Evolutionary conservation across 2,329 filamentous ascomycete species (phyloP).

Genomic region (Ophiostoma himal-ulmi): DNA sequence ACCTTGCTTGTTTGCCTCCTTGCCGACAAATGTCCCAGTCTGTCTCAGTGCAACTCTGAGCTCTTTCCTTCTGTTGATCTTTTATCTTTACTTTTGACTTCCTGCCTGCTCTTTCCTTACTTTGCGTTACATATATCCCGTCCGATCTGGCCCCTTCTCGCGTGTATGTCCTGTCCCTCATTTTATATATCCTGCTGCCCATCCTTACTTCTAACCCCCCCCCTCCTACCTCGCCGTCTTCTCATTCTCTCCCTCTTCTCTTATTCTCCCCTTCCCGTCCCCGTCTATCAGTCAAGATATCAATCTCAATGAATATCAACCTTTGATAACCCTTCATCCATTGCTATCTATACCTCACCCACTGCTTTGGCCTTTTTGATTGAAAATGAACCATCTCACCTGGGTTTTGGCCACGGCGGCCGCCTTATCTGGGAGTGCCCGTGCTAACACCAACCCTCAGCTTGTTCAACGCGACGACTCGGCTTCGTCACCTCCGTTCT

Average conservation of each 20-base stretch:
- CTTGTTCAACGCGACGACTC: conserved; percentile 23
- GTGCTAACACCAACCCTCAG: conserved; percentile 25
- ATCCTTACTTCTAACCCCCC: neutral
- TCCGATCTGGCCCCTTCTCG: neutral
- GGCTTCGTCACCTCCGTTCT: conserved; percentile 53
- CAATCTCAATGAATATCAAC: neutral
- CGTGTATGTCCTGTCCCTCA: neutral
- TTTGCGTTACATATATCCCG: neutral
- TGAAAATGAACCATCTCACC: conserved; percentile 12
- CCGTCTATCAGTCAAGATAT: neutral
- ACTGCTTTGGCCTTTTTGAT: neutral
- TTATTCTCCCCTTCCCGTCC: neutral
- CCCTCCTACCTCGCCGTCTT: neutral
- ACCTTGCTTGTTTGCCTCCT: neutral
- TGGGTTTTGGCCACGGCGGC: conserved; percentile 14
- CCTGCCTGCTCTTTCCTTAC: neutral
- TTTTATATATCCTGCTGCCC: neutral
- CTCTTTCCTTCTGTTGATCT: neutral
- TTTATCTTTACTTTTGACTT: neutral
- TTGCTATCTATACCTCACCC: neutral
- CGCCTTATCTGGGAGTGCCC: conserved; percentile 13
- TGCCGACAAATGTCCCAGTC: neutral
- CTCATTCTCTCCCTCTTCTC: neutral
- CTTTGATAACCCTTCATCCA: neutral
- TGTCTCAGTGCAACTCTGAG: neutral